A percentile compares a stretch with the other conserved stretches of the same genome.
These are phyloP conservation scores for Pythium dissimile DNA, from an alignment of 352 stramenopile genomes.

Conservation along the genomic window DNA sequence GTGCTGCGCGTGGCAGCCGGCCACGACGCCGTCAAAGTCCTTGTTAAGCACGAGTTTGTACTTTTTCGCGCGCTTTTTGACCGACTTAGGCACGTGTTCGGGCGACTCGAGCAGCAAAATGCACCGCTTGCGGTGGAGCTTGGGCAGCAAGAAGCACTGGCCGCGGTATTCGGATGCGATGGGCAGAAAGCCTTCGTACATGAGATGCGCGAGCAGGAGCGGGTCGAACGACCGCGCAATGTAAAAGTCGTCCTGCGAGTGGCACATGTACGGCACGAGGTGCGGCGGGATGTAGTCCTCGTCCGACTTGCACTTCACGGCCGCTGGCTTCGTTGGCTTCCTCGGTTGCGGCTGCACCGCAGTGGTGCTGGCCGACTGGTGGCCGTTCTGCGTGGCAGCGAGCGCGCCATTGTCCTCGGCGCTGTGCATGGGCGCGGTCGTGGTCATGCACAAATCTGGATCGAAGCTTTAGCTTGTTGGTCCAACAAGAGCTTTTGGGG, in stretches of 20 bases:
- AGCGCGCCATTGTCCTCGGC: conserved; percentile 19
- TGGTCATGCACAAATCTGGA: not conserved
- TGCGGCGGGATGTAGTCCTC: conserved; percentile 87
- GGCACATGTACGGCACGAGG: conserved; percentile 79
- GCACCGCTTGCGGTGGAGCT: conserved; percentile 89
- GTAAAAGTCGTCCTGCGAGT: conserved; percentile 94
- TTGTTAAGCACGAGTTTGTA: conserved; percentile 88
- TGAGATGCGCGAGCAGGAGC: conserved; percentile 86
- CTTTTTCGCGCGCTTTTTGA: conserved; percentile 87
- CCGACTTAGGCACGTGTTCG: conserved; percentile 86
- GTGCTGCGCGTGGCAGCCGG: conserved; percentile 91
- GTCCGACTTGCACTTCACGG: conserved; percentile 27
- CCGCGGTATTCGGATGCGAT: conserved; percentile 85
- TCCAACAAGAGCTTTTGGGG: not conserved
- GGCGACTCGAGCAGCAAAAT: conserved; percentile 62
- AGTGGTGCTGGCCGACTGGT: not conserved
- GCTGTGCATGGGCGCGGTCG: conserved; percentile 17
- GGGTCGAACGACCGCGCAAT: conserved; percentile 88
- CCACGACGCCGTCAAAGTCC: conserved; percentile 86
- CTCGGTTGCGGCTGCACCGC: not conserved
- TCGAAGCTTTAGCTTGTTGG: too few species aligned
- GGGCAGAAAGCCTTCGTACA: conserved; percentile 93
- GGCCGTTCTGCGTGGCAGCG: conserved; percentile 18
- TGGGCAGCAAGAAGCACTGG: conserved; percentile 78
- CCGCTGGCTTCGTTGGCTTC: too few species aligned